Conservation (phyloP, 225 moss, liverwort and hornwort species). For the Anthoceros angustus region DNA sequence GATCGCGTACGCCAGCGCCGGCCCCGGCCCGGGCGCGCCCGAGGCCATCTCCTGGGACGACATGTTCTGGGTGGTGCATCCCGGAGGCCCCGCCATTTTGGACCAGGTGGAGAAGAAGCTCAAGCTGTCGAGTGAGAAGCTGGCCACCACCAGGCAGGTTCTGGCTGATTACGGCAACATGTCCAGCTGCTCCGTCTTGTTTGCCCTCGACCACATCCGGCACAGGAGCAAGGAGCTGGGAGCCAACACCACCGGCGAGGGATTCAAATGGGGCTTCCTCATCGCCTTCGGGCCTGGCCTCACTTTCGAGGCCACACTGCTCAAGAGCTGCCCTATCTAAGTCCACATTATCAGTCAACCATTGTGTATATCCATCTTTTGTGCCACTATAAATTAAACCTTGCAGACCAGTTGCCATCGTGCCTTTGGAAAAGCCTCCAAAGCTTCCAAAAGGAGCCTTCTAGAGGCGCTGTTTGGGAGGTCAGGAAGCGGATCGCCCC, state of each 20-base stretch:
- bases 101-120: neutral
- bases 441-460: too few species aligned
- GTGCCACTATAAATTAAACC: too few species aligned
- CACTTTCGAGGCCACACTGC: neutral
- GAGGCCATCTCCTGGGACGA: neutral
- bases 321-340: neutral
- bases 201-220: neutral
- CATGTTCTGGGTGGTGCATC: conserved; percentile 2
- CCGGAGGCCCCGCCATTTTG: neutral
- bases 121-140: neutral
- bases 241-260: too few species aligned
- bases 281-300: conserved; percentile 1
- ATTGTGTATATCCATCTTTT: too few species aligned
- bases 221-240: neutral
- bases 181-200: neutral
- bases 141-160: neutral
- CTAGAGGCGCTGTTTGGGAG: too few species aligned
- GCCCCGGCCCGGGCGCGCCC: neutral
- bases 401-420: too few species aligned
- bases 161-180: neutral
- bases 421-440: too few species aligned
- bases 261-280: neutral
- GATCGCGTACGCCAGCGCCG: neutral
- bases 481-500: too few species aligned
- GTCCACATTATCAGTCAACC: neutral